Evolutionary conservation across 2,329 filamentous ascomycete genomes (phyloP).

Genomic region (Hymenoscyphus salicellus): DNA sequence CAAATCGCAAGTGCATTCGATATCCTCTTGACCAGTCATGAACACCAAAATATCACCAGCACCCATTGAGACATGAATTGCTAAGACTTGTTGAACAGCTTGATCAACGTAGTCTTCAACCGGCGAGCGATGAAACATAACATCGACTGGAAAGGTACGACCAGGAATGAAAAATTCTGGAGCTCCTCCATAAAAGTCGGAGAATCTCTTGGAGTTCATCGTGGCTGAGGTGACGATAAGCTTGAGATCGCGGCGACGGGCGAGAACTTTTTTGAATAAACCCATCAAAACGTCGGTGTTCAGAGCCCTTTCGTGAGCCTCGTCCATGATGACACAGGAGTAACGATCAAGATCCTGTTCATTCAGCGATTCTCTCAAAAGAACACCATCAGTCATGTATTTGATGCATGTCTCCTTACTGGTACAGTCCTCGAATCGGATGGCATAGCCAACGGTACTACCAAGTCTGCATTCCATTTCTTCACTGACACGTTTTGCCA

Average conservation of each 20-base stretch:
- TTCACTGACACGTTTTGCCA: slow-evolving; percentile 95
- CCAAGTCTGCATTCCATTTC: slow-evolving; percentile 96
- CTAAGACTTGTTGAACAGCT: slow-evolving; percentile 90
- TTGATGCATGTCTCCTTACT: slow-evolving; percentile 95
- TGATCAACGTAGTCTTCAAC: slow-evolving; percentile 98
- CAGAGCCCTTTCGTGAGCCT: slow-evolving; percentile 92
- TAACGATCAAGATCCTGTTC: slow-evolving; percentile 93
- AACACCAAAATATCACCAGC: slow-evolving; percentile 93
- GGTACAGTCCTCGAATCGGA: slow-evolving; percentile 97
- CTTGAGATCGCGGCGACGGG: slow-evolving; percentile 85
- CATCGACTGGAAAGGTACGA: slow-evolving; percentile 92
- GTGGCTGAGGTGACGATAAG: slow-evolving; percentile 97
- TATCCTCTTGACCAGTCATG: slow-evolving; percentile 99
- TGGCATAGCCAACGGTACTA: slow-evolving; percentile 87
- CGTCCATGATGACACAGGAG: slow-evolving; percentile 99
- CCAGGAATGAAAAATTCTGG: slow-evolving; percentile 96
- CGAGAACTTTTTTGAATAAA: slow-evolving; percentile 93
- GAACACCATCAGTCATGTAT: slow-evolving; percentile 97
- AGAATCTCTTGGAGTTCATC: slow-evolving; percentile 96
- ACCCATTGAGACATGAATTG: slow-evolving; percentile 94
- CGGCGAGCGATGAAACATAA: slow-evolving; percentile 90
- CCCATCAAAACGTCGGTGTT: slow-evolving; percentile 98
- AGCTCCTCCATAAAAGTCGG: slow-evolving; percentile 91
- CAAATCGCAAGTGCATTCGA: slow-evolving; percentile 92
- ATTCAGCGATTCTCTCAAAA: slow-evolving; percentile 87